Evolutionary conservation across 148 eudicot species (phyloP).

Genomic region (Rhododendron ferrugineum): DNA sequence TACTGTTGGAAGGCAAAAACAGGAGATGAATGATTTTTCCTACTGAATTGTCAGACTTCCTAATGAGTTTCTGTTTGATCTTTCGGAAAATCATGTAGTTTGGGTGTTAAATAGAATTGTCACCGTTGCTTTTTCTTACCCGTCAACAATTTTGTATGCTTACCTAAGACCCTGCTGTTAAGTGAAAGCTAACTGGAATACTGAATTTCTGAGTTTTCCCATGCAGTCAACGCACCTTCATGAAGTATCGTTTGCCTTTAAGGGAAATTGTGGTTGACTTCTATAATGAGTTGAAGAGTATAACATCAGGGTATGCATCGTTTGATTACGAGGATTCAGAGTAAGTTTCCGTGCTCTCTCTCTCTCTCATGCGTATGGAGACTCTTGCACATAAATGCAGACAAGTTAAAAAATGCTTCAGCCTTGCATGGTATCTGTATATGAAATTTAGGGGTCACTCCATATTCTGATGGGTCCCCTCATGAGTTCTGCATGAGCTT

Average conservation of each 20-base stretch:
- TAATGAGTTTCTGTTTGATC: neutral
- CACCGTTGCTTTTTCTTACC: neutral
- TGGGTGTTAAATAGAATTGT: neutral
- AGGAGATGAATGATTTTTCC: neutral
- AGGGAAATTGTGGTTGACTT: slow-evolving; percentile 95
- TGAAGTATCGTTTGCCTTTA: slow-evolving; percentile 92
- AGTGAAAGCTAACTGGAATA: slow-evolving; percentile 7
- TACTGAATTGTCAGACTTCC: neutral
- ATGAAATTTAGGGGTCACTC: neutral
- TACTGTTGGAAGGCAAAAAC: neutral
- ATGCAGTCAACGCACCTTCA: slow-evolving; percentile 77
- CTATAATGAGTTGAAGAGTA: slow-evolving; percentile 84
- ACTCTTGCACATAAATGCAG: neutral
- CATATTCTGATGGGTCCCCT: neutral
- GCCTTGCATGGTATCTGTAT: neutral
- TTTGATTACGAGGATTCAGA: slow-evolving; percentile 93
- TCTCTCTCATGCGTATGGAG: neutral
- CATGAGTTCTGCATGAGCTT: neutral
- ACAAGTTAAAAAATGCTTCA: neutral
- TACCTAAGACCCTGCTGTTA: neutral
- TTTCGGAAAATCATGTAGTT: neutral
- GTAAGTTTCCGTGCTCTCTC: slow-evolving; percentile 37
- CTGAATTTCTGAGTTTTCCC: slow-evolving; percentile 11
- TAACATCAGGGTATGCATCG: slow-evolving; percentile 93
- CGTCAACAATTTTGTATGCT: neutral